These are phyloP conservation scores for Orbilia ellipsospora DNA, from an alignment of 2,329 filamentous ascomycete genomes.

Conservation along the genomic window DNA sequence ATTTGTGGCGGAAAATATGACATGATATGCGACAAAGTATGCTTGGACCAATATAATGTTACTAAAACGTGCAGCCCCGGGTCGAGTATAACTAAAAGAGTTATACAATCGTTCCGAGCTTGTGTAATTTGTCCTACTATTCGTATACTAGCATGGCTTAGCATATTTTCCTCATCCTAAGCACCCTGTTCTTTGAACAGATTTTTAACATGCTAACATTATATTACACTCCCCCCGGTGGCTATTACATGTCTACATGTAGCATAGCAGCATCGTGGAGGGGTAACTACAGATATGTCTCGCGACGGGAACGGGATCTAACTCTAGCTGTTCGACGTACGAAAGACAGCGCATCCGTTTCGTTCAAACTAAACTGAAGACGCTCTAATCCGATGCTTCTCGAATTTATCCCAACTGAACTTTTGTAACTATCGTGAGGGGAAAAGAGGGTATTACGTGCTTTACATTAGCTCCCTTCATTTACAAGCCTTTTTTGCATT, in stretches of 20 bases:
- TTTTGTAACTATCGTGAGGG: slow-evolving; percentile 19
- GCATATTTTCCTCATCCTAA: background rate
- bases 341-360: slow-evolving; percentile 48
- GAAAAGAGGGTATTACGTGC: slow-evolving; percentile 47
- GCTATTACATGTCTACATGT: slow-evolving; percentile 1
- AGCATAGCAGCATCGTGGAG: background rate
- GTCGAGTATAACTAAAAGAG: too few relatives aligned
- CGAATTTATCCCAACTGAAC: slow-evolving; percentile 30
- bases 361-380: slow-evolving; percentile 16
- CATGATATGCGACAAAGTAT: background rate
- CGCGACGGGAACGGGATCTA: slow-evolving; percentile 51
- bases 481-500: background rate
- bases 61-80: background rate
- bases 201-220: background rate
- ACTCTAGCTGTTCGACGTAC: slow-evolving; percentile 8
- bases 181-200: background rate
- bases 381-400: slow-evolving; percentile 28
- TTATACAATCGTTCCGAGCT: background rate
- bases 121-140: slow-evolving; percentile 10
- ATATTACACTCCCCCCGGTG: too few relatives aligned
- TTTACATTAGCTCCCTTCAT: slow-evolving; percentile 47
- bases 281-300: slow-evolving; percentile 30
- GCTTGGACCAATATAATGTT: background rate
- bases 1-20: slow-evolving; percentile 18
- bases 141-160: slow-evolving; percentile 26